Conservation (phyloP, 1,284 basidiomycete species). For the Microbotryum lychnidis-dioicae region DNA sequence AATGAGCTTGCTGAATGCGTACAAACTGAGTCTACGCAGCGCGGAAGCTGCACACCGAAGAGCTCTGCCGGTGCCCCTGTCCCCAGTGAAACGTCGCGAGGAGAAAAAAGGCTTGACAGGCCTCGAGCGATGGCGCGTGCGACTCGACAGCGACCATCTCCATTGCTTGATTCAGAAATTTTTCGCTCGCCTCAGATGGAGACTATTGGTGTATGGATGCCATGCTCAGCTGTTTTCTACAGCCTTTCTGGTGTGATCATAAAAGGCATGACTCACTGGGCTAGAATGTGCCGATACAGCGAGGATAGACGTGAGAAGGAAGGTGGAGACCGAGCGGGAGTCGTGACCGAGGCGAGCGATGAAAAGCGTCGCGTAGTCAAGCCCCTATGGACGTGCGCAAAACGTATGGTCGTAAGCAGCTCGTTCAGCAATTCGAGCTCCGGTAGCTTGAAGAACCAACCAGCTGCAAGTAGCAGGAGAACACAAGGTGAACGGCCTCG, state of each 20-base stretch:
- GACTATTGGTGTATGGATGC: background rate
- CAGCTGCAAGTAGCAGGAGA: background rate
- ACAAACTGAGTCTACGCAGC: background rate
- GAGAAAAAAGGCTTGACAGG: background rate
- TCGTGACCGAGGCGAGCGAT: background rate
- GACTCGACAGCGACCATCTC: background rate
- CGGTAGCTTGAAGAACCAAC: background rate
- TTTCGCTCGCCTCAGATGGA: background rate
- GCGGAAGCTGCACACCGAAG: background rate
- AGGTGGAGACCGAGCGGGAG: background rate
- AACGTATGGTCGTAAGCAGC: too few relatives aligned
- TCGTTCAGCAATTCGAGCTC: too few relatives aligned
- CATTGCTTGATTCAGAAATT: background rate
- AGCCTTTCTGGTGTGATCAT: too few relatives aligned
- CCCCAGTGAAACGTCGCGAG: background rate
- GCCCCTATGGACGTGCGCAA: background rate
- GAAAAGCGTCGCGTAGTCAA: background rate
- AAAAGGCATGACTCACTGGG: background rate
- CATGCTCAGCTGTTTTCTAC: too few relatives aligned
- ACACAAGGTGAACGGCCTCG: background rate
- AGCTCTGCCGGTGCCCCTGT: background rate
- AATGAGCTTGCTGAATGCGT: background rate
- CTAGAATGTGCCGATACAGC: background rate
- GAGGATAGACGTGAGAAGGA: background rate
- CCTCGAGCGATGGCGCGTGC: background rate